These are phyloP conservation scores for Podospora comata DNA, from an alignment of 495 filamentous ascomycete genomes.

Conservation along the genomic window DNA sequence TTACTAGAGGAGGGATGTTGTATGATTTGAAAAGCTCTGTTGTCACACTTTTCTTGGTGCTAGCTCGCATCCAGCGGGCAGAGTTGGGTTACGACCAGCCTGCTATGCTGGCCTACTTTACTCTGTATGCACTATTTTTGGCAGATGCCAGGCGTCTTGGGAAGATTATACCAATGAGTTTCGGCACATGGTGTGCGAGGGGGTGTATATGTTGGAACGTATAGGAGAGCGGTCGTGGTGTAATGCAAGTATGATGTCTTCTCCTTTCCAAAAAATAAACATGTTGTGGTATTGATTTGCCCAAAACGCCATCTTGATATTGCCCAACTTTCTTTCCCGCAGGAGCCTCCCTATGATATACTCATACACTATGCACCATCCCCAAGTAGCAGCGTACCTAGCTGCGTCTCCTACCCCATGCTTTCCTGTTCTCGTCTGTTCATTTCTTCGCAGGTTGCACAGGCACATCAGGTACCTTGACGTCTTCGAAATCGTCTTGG, in stretches of 20 bases:
- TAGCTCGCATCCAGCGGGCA: not conserved
- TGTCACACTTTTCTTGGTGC: not conserved
- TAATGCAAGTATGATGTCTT: not conserved
- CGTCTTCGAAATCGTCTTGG: constrained; percentile 98
- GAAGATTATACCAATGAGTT: not conserved
- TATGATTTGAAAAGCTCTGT: not conserved
- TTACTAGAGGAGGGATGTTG: not conserved
- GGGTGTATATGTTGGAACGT: not conserved
- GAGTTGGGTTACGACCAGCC: not conserved
- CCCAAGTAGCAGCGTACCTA: not conserved
- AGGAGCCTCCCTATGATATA: not conserved
- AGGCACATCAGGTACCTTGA: constrained; percentile 71
- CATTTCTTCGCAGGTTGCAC: constrained; percentile 30
- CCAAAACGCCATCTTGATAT: not conserved
- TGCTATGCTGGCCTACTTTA: not conserved
- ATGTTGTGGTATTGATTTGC: not conserved
- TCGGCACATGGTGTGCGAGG: not conserved
- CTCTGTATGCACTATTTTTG: constrained; percentile 8
- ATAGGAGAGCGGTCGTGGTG: not conserved
- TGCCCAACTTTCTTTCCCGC: not conserved
- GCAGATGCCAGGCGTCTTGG: constrained; percentile 11
- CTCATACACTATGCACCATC: not conserved
- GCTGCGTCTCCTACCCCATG: not conserved
- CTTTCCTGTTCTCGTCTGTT: constrained; percentile 3
- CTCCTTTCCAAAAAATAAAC: not conserved